Percentiles rank a stretch among this genome's conserved stretches.
These are phyloP conservation scores for Fremontodendron californicum DNA, from an alignment of 345 rosid species.

Conservation along the genomic window DNA sequence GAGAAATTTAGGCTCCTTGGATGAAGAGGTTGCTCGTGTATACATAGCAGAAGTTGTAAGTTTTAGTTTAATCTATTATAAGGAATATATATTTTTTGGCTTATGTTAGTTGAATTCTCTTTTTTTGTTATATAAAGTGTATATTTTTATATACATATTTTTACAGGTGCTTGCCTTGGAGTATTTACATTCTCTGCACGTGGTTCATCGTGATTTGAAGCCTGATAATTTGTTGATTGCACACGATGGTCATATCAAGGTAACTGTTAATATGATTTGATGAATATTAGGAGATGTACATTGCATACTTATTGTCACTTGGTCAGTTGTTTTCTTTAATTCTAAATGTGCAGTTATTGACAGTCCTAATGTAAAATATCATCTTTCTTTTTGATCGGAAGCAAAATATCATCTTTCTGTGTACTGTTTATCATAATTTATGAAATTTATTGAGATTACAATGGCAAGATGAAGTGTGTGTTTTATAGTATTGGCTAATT, in stretches of 20 bases:
- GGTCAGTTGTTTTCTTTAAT: not conserved
- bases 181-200: slow-evolving; percentile 84
- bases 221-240: slow-evolving; percentile 98
- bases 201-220: slow-evolving; percentile 99
- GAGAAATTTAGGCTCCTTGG: slow-evolving; percentile 96
- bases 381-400: not conserved
- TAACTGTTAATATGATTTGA: slow-evolving; percentile 21
- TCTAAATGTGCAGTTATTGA: not conserved
- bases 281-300: not conserved
- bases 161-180: slow-evolving; percentile 95
- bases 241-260: slow-evolving; percentile 99
- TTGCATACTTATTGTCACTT: not conserved
- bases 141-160: slow-evolving; percentile 6
- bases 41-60: slow-evolving; percentile 99
- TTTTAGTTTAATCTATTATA: slow-evolving; percentile 17
- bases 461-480: not conserved
- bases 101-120: slow-evolving; percentile 1
- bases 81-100: not conserved
- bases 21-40: slow-evolving; percentile 96
- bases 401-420: not conserved
- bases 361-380: not conserved
- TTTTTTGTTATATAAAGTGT: not conserved
- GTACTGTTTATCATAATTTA: not conserved
- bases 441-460: not conserved
- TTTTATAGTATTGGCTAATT: not conserved